phyloP scores from a whole-genome alignment of 176 grass and related monocot species.

The Eremochloa ophiuroides region DNA sequence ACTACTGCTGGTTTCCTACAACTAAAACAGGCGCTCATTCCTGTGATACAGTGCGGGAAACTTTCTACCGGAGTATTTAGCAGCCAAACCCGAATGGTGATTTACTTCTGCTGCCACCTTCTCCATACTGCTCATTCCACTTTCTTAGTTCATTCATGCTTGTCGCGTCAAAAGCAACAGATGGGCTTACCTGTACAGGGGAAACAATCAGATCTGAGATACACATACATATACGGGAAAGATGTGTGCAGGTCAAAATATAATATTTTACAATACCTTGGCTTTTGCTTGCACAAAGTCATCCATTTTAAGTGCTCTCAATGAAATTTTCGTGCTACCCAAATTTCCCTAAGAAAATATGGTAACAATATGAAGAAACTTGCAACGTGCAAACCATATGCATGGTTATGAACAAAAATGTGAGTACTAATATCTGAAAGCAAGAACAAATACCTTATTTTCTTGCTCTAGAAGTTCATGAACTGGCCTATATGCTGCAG shows the following conservation, averaged over 20 bases:
- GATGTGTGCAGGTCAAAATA: background rate
- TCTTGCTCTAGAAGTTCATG: conserved; percentile 89
- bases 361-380: conserved; percentile 22
- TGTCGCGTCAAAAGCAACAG: conserved; percentile 70
- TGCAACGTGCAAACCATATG: background rate
- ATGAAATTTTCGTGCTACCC: conserved; percentile 22
- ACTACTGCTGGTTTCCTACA: background rate
- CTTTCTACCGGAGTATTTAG: conserved; percentile 22
- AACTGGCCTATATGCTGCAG: conserved; percentile 92
- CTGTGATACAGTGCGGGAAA: background rate
- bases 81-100: conserved; percentile 72
- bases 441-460: conserved; percentile 38
- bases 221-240: background rate
- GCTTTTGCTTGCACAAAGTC: conserved; percentile 91
- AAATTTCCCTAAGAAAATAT: conserved; percentile 39
- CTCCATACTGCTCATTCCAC: conserved; percentile 94
- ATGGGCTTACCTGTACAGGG: conserved; percentile 65
- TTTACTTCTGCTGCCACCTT: conserved; percentile 67
- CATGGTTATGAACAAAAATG: background rate
- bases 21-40: background rate
- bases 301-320: conserved; percentile 64
- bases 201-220: conserved; percentile 15
- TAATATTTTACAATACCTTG: conserved; percentile 53
- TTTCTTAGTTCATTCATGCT: conserved; percentile 90
- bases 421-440: background rate